Conservation (phyloP, 768 basidiomycete genomes). For the Rubroboletus satanas region DNA sequence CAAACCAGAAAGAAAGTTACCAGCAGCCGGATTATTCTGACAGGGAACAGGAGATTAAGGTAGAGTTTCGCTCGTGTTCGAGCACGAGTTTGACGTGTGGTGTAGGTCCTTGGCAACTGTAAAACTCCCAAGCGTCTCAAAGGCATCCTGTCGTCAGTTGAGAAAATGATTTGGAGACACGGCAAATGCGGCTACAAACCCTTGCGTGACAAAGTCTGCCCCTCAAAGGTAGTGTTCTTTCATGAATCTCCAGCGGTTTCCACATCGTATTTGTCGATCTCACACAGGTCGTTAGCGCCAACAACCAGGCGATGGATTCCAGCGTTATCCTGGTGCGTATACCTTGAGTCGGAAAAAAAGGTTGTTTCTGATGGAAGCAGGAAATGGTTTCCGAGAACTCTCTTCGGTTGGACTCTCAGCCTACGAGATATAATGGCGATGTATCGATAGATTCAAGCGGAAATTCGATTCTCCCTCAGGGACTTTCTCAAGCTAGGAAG, state of each 20-base stretch:
- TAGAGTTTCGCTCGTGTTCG: slow-evolving; percentile 20
- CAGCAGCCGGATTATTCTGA: slow-evolving; percentile 52
- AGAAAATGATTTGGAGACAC: slow-evolving; percentile 65
- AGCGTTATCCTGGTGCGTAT: slow-evolving; percentile 57
- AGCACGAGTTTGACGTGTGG: not conserved
- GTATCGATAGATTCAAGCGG: slow-evolving; percentile 53
- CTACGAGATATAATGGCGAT: slow-evolving; percentile 32
- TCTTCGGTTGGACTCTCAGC: slow-evolving; percentile 53
- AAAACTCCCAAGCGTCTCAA: slow-evolving; percentile 78
- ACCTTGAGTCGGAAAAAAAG: not conserved
- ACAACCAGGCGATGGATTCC: slow-evolving; percentile 48
- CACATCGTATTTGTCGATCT: not conserved
- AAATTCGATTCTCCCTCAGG: slow-evolving; percentile 42
- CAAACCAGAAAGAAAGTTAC: slow-evolving; percentile 26
- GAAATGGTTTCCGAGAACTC: slow-evolving; percentile 75
- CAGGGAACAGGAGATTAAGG: slow-evolving; percentile 70
- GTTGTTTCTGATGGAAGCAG: slow-evolving; percentile 34
- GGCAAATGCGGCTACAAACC: slow-evolving; percentile 64
- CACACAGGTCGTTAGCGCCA: slow-evolving; percentile 37
- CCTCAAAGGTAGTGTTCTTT: slow-evolving; percentile 59
- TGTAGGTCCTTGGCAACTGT: slow-evolving; percentile 39
- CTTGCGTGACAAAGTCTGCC: slow-evolving; percentile 64
- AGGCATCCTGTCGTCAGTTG: slow-evolving; percentile 47
- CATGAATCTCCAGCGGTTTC: not conserved
- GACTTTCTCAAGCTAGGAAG: slow-evolving; percentile 45